phyloP scores from a whole-genome alignment of 352 stramenopile species.

The Halophytophthora polymorphica region DNA sequence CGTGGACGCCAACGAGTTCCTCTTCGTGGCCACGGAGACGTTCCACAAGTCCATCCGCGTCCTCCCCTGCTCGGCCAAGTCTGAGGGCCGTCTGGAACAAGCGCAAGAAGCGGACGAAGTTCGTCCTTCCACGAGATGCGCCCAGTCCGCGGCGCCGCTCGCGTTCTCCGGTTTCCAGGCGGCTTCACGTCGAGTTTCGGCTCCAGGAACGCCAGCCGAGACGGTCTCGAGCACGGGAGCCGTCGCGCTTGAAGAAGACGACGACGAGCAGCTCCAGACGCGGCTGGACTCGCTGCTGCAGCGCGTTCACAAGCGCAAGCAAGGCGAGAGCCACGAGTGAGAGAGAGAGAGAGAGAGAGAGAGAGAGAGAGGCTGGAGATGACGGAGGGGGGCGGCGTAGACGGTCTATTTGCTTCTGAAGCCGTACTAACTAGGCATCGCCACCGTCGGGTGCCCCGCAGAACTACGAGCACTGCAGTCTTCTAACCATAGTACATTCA shows the following conservation, averaged over 20 bases:
- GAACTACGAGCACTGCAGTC: too few relatives aligned
- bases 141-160: neutral
- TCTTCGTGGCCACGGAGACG: slow-evolving; percentile 47
- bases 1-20: slow-evolving; percentile 44
- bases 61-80: slow-evolving; percentile 5
- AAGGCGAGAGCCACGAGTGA: slow-evolving; percentile 5
- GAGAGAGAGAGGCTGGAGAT: slow-evolving; percentile 3
- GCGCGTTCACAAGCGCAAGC: slow-evolving; percentile 32
- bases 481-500: too few relatives aligned
- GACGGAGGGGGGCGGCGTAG: neutral
- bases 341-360: neutral
- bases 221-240: slow-evolving; percentile 18
- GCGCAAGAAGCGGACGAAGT: slow-evolving; percentile 4
- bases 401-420: too few relatives aligned
- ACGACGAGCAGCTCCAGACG: slow-evolving; percentile 22
- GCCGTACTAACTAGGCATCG: too few relatives aligned
- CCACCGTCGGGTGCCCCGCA: too few relatives aligned
- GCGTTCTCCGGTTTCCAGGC: slow-evolving; percentile 1
- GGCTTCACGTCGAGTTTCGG: slow-evolving; percentile 2
- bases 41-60: slow-evolving; percentile 27
- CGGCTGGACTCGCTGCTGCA: slow-evolving; percentile 35
- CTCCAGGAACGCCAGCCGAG: slow-evolving; percentile 1
- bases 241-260: slow-evolving; percentile 7
- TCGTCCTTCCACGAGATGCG: slow-evolving; percentile 3
- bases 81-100: too few relatives aligned